Percentiles rank a stretch among this genome's conserved stretches.
These are phyloP conservation scores for Solanum piurae DNA, from an alignment of 257 asterid genomes.

Conservation along the genomic window DNA sequence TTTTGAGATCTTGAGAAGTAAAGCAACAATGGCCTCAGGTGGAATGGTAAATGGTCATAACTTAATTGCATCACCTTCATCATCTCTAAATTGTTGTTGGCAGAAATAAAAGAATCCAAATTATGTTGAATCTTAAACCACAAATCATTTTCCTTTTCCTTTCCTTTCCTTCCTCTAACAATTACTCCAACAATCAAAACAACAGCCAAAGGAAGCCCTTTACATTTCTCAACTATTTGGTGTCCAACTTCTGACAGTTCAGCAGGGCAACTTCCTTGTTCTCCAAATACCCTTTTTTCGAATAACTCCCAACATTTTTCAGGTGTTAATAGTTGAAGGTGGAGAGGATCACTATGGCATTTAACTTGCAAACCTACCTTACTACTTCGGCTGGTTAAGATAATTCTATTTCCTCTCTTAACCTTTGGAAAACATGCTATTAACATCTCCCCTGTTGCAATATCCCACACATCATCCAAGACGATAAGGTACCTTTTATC, in stretches of 20 bases:
- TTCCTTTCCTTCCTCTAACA: background rate
- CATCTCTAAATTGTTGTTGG: background rate
- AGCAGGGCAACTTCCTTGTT: background rate
- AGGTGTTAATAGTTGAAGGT: background rate
- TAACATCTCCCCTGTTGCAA: background rate
- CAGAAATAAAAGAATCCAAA: background rate
- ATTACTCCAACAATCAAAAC: background rate
- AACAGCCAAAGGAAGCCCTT: slow-evolving; percentile 6
- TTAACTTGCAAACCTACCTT: background rate
- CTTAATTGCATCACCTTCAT: slow-evolving; percentile 11
- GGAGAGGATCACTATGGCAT: background rate
- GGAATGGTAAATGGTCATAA: slow-evolving; percentile 14
- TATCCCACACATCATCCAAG: background rate
- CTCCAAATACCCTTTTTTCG: background rate
- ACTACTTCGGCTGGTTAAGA: background rate
- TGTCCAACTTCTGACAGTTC: background rate
- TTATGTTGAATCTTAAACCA: background rate
- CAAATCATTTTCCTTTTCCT: background rate
- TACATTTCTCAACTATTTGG: background rate
- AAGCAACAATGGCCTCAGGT: slow-evolving; percentile 23
- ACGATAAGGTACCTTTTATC: background rate
- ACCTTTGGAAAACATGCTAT: background rate
- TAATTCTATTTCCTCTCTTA: background rate
- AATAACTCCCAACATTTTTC: background rate
- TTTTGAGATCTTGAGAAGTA: slow-evolving; percentile 12